These are phyloP conservation scores for Ustilago shanxiensis DNA, from an alignment of 1,284 basidiomycete species.

Conservation along the genomic window DNA sequence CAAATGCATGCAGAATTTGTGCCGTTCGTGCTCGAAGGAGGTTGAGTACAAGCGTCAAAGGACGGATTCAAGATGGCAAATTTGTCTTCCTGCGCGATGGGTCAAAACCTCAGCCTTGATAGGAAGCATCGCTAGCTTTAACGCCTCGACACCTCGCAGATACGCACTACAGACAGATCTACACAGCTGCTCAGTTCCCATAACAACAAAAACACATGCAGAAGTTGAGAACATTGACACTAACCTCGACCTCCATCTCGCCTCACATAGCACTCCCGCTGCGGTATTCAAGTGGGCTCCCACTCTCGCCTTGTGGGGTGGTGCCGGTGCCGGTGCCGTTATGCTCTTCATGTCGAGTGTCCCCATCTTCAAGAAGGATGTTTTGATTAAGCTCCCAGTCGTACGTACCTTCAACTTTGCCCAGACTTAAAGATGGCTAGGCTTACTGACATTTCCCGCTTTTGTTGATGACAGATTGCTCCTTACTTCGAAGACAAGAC, in stretches of 20 bases:
- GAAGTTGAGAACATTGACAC: background rate
- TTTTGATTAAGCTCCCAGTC: constrained; percentile 61
- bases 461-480: constrained; percentile 25
- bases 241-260: background rate
- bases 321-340: constrained; percentile 57
- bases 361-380: constrained; percentile 64
- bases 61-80: background rate
- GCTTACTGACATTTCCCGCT: background rate
- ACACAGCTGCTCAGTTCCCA: background rate
- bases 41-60: no score
- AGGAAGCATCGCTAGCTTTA: background rate
- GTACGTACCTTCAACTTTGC: constrained; percentile 12
- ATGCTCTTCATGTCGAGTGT: constrained; percentile 62
- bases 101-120: background rate
- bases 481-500: constrained; percentile 58
- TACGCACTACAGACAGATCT: background rate
- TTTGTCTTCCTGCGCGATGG: background rate
- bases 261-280: constrained; percentile 23
- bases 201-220: background rate
- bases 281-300: constrained; percentile 60
- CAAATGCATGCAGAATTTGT: no score
- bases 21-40: no score
- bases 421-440: background rate
- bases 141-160: background rate
- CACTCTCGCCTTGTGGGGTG: constrained; percentile 63